Conservation (phyloP, 768 basidiomycete genomes). For the Mycena maculata region DNA sequence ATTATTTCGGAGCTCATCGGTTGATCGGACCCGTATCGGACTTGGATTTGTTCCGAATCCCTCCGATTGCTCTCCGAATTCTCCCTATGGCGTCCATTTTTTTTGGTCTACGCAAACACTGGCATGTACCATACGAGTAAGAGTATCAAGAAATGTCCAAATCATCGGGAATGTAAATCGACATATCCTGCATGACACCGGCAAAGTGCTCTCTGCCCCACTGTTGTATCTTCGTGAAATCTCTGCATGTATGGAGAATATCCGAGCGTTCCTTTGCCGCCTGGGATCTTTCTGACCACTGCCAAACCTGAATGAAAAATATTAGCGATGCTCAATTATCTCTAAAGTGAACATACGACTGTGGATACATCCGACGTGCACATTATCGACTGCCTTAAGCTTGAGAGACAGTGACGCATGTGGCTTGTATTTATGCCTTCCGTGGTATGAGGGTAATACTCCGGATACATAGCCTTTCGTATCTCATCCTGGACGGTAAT, state of each 20-base stretch:
- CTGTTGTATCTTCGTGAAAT: constrained; percentile 33
- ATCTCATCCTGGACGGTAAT: constrained; percentile 33
- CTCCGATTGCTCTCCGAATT: too few species aligned
- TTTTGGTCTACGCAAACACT: not conserved
- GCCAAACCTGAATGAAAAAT: constrained; percentile 34
- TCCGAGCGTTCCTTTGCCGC: constrained; percentile 36
- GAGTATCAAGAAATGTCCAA: constrained; percentile 16
- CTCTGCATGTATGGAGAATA: constrained; percentile 39
- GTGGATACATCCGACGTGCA: constrained; percentile 39
- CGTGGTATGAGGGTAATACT: constrained; percentile 31
- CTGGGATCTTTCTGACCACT: constrained; percentile 38
- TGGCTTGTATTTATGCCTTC: constrained; percentile 38
- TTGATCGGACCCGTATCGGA: too few species aligned
- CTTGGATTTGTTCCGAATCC: too few species aligned
- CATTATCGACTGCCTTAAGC: constrained; percentile 40
- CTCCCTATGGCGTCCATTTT: too few species aligned
- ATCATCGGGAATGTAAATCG: constrained; percentile 39
- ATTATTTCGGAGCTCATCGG: too few species aligned
- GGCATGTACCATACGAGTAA: not conserved
- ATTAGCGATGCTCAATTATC: not conserved
- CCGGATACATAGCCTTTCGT: constrained; percentile 38
- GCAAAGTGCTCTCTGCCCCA: constrained; percentile 32
- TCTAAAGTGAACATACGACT: constrained; percentile 25
- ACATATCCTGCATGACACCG: constrained; percentile 36
- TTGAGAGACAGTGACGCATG: constrained; percentile 40